Conservation (phyloP, 352 stramenopile species). For the Phytophthora agathidicida region DNA sequence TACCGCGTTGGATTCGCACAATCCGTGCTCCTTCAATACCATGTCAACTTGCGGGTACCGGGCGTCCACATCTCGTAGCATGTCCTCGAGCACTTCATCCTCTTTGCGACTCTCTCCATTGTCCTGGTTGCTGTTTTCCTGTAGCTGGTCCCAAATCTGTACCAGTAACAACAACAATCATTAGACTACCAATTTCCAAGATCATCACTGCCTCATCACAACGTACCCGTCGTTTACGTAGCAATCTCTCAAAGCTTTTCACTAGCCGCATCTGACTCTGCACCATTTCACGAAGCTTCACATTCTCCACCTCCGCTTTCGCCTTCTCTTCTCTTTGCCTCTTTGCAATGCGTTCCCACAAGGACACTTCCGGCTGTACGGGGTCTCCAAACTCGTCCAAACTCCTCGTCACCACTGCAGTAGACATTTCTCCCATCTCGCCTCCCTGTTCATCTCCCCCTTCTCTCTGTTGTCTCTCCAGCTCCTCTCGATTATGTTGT, state of each 20-base stretch:
- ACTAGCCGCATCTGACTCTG: constrained; percentile 47
- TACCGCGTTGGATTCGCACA: constrained; percentile 22
- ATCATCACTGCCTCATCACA: neutral
- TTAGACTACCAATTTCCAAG: too few species aligned
- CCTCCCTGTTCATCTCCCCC: constrained; percentile 2
- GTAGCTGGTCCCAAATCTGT: constrained; percentile 37
- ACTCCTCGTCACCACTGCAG: neutral
- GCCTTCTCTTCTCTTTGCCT: constrained; percentile 40
- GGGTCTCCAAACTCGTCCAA: constrained; percentile 4
- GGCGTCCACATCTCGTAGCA: constrained; percentile 22
- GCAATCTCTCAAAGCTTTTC: constrained; percentile 41
- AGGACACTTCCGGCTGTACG: constrained; percentile 17
- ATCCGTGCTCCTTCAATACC: constrained; percentile 14
- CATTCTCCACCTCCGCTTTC: constrained; percentile 50
- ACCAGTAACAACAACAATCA: neutral
- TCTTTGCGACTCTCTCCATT: constrained; percentile 9
- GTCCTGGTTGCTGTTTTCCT: constrained; percentile 19
- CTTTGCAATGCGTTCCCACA: constrained; percentile 52
- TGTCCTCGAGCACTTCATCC: constrained; percentile 31
- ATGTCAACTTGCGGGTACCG: constrained; percentile 21
- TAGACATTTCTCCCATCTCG: neutral
- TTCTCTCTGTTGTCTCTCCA: constrained; percentile 25
- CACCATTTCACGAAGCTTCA: constrained; percentile 48
- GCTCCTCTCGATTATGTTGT: constrained; percentile 20
- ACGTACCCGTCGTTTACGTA: constrained; percentile 43